Evolutionary conservation across 2,329 filamentous ascomycete genomes (phyloP), one percentile per base, ranked within the genome.

Genomic region (Hymenoscyphus occultus): DNA sequence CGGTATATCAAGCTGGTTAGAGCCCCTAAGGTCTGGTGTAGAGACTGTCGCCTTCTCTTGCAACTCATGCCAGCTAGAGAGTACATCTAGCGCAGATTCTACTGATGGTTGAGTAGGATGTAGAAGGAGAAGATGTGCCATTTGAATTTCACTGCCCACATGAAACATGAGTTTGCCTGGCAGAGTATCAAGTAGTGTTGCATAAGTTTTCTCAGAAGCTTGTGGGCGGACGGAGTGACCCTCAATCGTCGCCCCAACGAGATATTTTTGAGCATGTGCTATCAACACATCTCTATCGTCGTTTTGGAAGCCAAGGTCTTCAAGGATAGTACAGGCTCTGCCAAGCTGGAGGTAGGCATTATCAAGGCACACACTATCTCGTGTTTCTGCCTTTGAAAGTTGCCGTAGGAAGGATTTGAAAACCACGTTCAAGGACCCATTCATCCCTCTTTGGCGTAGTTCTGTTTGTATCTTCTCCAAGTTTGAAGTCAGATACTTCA

Each of bases 31-130:
- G 28, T 28, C 28, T 28, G 28, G 3, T 1, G 28, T 28, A 28
- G 28, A 28, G 3, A 28, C 28, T 2, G 2, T 28, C 28, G 28
- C 28, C 28, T 28, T 28, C 28, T 28, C 13, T 19, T 54, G 31
- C 31, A 39, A 31, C 31, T n/a, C 6, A 35, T 69, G 59, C 39
- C 65, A 39, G 5, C 45, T 31, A 51, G 61, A 63, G 16, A 73
- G 56, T 42, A 68, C 66, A 14, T 65, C 45, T 19, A 74, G 48
- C 19, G 71, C 72, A 5, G 64, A 31, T 14, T 68, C 65, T 12
- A 70, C 66, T 56, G 63, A 68, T 31, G 71, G 73, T 9, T 68
- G 67, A 48, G 67, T 68, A 22, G 74, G 74, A 64, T 74, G 73
- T 48, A 68, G 51, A 14, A 74, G 59, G 6, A 60, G 62, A 13